phyloP scores from a whole-genome alignment of 2,329 filamentous ascomycete species.

The Mariannaea sp. region DNA sequence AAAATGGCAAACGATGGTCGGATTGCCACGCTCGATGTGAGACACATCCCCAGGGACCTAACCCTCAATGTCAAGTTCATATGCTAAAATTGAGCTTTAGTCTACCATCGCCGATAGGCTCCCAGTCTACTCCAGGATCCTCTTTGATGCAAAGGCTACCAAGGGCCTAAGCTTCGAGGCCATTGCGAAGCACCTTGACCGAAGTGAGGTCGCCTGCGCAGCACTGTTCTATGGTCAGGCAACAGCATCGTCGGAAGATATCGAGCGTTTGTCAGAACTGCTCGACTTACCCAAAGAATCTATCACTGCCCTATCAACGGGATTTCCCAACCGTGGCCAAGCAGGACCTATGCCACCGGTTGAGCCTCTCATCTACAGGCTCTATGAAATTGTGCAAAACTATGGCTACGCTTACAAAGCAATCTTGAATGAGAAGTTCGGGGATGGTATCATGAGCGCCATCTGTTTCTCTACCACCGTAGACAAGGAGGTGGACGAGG shows the following conservation, averaged over 20 bases:
- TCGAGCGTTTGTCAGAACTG: conserved; percentile 66
- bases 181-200: conserved; percentile 74
- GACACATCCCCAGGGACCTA: conserved; percentile 7
- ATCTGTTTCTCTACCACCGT: conserved; percentile 90
- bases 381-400: conserved; percentile 96
- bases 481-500: conserved; percentile 88
- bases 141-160: conserved; percentile 73
- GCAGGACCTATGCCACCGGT: conserved; percentile 50
- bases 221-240: conserved; percentile 92
- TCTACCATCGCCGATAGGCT: conserved; percentile 70
- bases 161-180: conserved; percentile 79
- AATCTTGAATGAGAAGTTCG: conserved; percentile 92
- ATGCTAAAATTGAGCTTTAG: conserved; percentile 47
- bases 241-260: conserved; percentile 71
- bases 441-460: conserved; percentile 95
- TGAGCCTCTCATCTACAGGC: conserved; percentile 70
- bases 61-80: neutral
- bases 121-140: conserved; percentile 69
- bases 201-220: conserved; percentile 82
- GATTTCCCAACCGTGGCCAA: conserved; percentile 80
- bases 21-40: conserved; percentile 46
- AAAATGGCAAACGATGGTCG: conserved; percentile 36
- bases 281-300: conserved; percentile 62
- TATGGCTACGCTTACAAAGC: conserved; percentile 97
- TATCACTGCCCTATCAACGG: conserved; percentile 67